Evolutionary conservation across 179 eudicot species (phyloP), one percentile per base, ranked within the genome.

Genomic region (Silene noctiflora): DNA sequence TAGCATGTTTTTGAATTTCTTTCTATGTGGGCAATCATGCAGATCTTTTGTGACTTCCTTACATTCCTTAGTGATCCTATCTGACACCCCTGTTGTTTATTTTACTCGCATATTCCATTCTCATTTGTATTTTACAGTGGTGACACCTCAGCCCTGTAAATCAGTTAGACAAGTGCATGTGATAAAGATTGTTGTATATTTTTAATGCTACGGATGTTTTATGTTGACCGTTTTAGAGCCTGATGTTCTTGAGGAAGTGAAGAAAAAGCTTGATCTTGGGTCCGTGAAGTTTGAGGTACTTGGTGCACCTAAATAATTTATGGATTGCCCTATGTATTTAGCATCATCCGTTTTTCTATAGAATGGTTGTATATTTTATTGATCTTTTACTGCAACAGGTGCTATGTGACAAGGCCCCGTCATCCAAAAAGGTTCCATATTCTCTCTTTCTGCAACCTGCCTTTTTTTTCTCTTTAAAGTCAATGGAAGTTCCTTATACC

Each of bases 171-270:
- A 39, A 66, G 11, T 14, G 31, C 35, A 29, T 16, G 65, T 70
- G n/a, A 61, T 16, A 70, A 69, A 20, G 78, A 69, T 69, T 6
- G 60, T 19, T 76, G 46, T 71, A 62, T 6, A 39, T 22, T 11
- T 61, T 42, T 71, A 17, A 44, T 22, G 61, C 6, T 10, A 21
- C 46, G 11, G 6, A 51, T 68, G 27, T 74, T 63, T 73, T 79
- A 27, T 17, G 51, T 76, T 71, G 48, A 39, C 46, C 14, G 63
- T 73, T 89, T 78, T 82, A 91, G 99, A 95, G 85, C 98, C 99
- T 77, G 98, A 93, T 82, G 89, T 95, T 82, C 95, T 86, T 62
- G 91, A 85, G 82, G 97, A 93, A 83, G 99, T 95, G 84, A 95
- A 87, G 89, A 91, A 87, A 86, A 95, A 93, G 84, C 92, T 95